Conservation (phyloP, 2,329 filamentous ascomycete species). For the Cadophora sp. region DNA sequence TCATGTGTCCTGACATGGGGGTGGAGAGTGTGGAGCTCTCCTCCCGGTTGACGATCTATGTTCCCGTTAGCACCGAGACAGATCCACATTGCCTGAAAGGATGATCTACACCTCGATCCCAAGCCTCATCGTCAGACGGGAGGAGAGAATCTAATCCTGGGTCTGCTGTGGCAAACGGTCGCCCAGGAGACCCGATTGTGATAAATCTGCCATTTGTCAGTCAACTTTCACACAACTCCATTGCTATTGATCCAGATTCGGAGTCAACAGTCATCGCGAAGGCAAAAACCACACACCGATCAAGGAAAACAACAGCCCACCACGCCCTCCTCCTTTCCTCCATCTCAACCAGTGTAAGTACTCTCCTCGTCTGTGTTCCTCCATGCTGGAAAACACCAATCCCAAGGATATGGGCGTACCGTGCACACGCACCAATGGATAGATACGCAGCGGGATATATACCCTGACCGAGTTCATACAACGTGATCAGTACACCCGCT, state of each 20-base stretch:
- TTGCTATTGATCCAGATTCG: no score
- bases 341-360: not conserved
- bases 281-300: not conserved
- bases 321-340: not conserved
- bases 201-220: not conserved
- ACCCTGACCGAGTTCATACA: not conserved
- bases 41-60: not conserved
- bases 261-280: no score
- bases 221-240: not conserved
- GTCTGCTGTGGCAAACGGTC: not conserved
- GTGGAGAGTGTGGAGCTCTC: not conserved
- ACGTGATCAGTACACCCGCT: not conserved
- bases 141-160: not conserved
- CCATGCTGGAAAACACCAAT: not conserved
- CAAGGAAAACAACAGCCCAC: not conserved
- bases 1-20: not conserved
- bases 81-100: no score
- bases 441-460: not conserved
- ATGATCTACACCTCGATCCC: not conserved
- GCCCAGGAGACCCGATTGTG: not conserved
- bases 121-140: not conserved
- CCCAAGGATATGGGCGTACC: not conserved
- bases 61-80: no score
- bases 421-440: not conserved
- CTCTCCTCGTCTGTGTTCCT: not conserved